Evolutionary conservation across 2,329 filamentous ascomycete genomes (phyloP).

Genomic region (Sordariomycetes sp.): DNA sequence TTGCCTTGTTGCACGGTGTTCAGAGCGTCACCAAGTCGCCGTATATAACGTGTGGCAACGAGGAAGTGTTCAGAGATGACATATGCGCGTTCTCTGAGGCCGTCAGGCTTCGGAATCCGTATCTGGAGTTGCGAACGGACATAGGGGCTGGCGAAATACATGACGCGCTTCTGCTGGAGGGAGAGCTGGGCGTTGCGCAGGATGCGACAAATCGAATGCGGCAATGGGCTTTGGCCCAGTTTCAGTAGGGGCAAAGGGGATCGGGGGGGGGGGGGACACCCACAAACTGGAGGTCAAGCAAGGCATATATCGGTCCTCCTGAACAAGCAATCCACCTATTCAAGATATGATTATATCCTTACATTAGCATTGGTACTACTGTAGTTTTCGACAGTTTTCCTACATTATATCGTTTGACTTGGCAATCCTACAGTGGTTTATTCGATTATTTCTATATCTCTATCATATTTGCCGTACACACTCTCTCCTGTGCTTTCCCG

Average conservation of each 20-base stretch:
- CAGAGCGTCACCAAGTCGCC: background rate
- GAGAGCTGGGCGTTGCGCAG: slow-evolving; percentile 2
- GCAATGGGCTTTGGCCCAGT: background rate
- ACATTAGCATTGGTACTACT: too few species aligned
- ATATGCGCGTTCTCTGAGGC: background rate
- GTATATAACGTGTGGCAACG: slow-evolving; percentile 7
- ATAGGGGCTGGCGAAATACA: slow-evolving; percentile 5
- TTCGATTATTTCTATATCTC: too few species aligned
- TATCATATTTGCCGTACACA: background rate
- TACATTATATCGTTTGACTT: too few species aligned
- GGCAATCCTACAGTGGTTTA: too few species aligned
- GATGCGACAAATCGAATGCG: slow-evolving; percentile 1
- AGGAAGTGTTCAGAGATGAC: slow-evolving; percentile 9
- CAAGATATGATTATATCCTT: too few species aligned
- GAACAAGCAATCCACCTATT: too few species aligned
- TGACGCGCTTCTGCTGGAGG: slow-evolving; percentile 8
- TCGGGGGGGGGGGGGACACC: too few species aligned
- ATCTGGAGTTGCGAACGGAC: slow-evolving; percentile 5
- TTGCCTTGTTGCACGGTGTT: slow-evolving; percentile 5
- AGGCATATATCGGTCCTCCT: too few species aligned
- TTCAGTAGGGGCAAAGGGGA: too few species aligned
- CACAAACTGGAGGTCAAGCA: too few species aligned
- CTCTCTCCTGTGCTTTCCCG: too few species aligned
- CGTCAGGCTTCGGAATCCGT: slow-evolving; percentile 7
- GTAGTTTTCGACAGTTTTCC: too few species aligned